Conservation (phyloP, 495 filamentous ascomycete genomes). For the Trichoderma erinaceum region DNA sequence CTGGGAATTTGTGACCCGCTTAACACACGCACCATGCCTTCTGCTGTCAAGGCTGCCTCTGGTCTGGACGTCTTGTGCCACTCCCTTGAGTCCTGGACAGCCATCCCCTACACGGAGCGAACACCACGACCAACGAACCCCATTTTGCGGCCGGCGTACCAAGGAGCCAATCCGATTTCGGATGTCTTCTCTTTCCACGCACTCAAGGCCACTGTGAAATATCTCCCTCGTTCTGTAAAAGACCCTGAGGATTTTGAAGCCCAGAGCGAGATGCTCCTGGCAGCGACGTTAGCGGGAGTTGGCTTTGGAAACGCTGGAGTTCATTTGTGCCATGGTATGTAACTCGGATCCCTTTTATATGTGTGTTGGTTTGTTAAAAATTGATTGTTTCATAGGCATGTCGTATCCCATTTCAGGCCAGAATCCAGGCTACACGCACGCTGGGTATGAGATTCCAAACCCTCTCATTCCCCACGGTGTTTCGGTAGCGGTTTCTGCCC, state of each 20-base stretch:
- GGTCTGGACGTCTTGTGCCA: conserved; percentile 95
- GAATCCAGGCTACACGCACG: conserved; percentile 81
- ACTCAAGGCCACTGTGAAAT: conserved; percentile 74
- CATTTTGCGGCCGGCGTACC: conserved; percentile 86
- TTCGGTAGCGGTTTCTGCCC: conserved; percentile 88
- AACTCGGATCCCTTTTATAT: background rate
- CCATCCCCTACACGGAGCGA: conserved; percentile 85
- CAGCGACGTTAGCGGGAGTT: conserved; percentile 87
- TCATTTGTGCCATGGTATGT: conserved; percentile 80
- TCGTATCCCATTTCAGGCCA: conserved; percentile 91
- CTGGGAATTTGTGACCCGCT: conserved; percentile 93
- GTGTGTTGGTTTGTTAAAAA: background rate
- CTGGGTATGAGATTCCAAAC: conserved; percentile 65
- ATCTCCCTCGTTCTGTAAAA: conserved; percentile 75
- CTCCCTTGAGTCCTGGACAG: conserved; percentile 89
- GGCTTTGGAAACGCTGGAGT: conserved; percentile 98
- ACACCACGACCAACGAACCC: conserved; percentile 81
- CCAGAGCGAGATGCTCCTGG: conserved; percentile 89
- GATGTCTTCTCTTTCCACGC: conserved; percentile 91
- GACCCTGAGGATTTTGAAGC: conserved; percentile 90
- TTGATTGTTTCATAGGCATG: conserved; percentile 52
- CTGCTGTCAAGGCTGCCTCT: conserved; percentile 79
- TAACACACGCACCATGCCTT: conserved; percentile 92
- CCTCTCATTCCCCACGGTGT: conserved; percentile 95
- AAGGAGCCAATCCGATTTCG: conserved; percentile 94